phyloP scores from a whole-genome alignment of 441 rosid species.

The Pelargonium australe region DNA sequence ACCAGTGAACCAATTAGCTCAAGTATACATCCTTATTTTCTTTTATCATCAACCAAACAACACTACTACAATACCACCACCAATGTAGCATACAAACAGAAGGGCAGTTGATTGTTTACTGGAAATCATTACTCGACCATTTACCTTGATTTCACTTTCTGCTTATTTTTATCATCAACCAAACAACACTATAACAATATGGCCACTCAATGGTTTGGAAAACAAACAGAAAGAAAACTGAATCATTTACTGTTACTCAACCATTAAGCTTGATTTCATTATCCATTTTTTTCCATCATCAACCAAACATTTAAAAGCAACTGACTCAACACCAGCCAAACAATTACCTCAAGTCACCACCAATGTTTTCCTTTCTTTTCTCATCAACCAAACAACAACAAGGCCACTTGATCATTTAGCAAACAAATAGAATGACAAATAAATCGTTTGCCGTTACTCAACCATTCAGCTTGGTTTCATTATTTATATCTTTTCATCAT shows the following conservation, averaged over 20 bases:
- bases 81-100: too few relatives aligned
- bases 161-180: background rate
- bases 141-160: too few relatives aligned
- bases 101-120: too few relatives aligned
- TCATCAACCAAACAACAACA: constrained; percentile 5
- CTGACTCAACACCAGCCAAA: background rate
- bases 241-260: too few relatives aligned
- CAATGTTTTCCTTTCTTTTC: background rate
- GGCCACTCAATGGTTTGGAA: too few relatives aligned
- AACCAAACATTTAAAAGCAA: background rate
- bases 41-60: background rate
- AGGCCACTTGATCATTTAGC: too few relatives aligned
- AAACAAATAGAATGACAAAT: too few relatives aligned
- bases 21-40: background rate
- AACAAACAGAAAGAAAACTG: too few relatives aligned
- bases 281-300: background rate
- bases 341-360: background rate
- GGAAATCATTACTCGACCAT: too few relatives aligned
- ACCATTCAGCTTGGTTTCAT: background rate
- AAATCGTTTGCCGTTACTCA: too few relatives aligned
- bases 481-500: background rate
- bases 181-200: background rate
- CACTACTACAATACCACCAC: background rate
- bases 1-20: background rate
- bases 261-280: too few relatives aligned